A percentile compares a stretch with the other conserved stretches of the same genome.
Evolutionary conservation across 768 basidiomycete genomes (phyloP).

Genomic region (Lactifluus subvellereus): DNA sequence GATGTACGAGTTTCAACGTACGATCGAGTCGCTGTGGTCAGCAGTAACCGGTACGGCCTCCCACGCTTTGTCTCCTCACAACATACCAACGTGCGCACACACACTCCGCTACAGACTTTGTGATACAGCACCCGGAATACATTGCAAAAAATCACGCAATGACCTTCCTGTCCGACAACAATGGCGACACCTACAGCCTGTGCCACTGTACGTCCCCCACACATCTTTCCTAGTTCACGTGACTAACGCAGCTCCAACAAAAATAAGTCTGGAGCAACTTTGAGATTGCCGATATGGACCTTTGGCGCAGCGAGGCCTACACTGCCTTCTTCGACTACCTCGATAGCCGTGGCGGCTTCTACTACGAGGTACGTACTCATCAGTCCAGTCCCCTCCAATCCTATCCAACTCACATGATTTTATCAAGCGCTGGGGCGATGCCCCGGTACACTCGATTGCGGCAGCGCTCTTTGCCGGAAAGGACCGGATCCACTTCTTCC

Average conservation of each 20-base stretch:
- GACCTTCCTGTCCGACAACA: constrained; percentile 64
- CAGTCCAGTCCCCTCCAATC: constrained; percentile 31
- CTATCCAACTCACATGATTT: background rate
- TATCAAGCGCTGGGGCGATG: constrained; percentile 73
- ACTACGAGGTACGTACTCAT: constrained; percentile 60
- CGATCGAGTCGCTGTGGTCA: constrained; percentile 78
- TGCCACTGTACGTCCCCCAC: constrained; percentile 55
- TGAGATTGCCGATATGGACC: constrained; percentile 79
- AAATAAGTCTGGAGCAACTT: constrained; percentile 88
- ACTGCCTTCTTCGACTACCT: constrained; percentile 77
- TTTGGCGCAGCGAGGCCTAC: constrained; percentile 83
- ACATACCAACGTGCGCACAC: constrained; percentile 20
- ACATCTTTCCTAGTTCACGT: background rate
- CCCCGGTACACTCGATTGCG: constrained; percentile 81
- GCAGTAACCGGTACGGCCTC: constrained; percentile 54
- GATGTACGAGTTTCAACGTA: constrained; percentile 69
- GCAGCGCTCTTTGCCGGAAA: constrained; percentile 68
- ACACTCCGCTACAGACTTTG: constrained; percentile 48
- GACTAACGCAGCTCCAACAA: constrained; percentile 23
- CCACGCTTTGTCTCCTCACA: background rate
- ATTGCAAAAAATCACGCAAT: constrained; percentile 62
- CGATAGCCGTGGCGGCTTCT: constrained; percentile 78
- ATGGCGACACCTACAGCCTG: constrained; percentile 64
- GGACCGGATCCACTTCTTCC: constrained; percentile 77
- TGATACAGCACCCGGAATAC: constrained; percentile 53